These are phyloP conservation scores for Amanita polypyramis DNA, from an alignment of 768 basidiomycete genomes.

Conservation along the genomic window DNA sequence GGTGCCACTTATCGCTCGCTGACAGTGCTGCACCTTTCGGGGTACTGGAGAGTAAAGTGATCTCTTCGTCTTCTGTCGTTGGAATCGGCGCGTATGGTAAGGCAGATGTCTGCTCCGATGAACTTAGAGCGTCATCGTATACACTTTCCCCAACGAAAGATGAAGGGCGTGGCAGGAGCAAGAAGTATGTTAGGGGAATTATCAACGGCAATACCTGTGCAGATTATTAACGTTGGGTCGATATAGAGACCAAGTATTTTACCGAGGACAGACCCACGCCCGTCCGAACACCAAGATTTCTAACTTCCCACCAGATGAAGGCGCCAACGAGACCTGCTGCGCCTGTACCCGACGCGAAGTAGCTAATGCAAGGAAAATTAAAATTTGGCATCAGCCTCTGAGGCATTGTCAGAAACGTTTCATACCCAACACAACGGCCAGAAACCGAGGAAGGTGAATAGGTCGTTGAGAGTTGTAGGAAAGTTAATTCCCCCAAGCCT, in stretches of 20 bases:
- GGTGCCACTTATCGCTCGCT: conserved; percentile 62
- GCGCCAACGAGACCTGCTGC: conserved; percentile 91
- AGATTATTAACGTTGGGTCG: conserved; percentile 4
- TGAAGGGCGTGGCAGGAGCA: conserved; percentile 59
- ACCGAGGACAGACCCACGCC: conserved; percentile 84
- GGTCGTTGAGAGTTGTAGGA: conserved; percentile 84
- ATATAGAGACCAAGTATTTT: conserved; percentile 15
- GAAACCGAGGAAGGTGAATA: conserved; percentile 59
- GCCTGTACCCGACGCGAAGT: conserved; percentile 91
- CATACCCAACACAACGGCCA: conserved; percentile 75
- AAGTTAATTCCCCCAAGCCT: conserved; percentile 93
- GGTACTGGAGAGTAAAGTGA: conserved; percentile 20
- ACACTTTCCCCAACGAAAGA: conserved; percentile 32
- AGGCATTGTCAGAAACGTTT: neutral
- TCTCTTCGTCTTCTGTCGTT: conserved; percentile 31
- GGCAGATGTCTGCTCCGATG: conserved; percentile 18
- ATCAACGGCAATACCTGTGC: conserved; percentile 70
- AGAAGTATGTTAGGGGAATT: conserved; percentile 67
- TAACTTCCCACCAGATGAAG: conserved; percentile 89
- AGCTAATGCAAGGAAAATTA: conserved; percentile 36
- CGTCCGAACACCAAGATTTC: conserved; percentile 70
- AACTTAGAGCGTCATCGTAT: conserved; percentile 27
- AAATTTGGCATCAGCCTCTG: neutral
- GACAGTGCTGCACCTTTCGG: conserved; percentile 46
- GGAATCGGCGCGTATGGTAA: conserved; percentile 37